Conservation (phyloP, 2,329 filamentous ascomycete species). For the Aspergillus sp. region DNA sequence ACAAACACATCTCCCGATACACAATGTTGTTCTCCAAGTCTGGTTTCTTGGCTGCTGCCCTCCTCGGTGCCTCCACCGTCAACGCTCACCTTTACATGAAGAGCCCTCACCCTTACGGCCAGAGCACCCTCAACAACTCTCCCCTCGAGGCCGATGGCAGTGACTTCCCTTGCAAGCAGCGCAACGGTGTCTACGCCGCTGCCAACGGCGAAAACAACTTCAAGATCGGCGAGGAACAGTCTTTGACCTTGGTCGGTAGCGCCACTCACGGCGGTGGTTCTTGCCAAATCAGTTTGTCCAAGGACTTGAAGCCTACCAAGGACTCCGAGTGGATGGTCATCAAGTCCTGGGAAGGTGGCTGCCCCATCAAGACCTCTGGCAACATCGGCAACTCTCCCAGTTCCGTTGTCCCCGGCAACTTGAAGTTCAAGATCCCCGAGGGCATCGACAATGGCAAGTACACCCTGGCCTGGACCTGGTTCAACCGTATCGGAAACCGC, state of each 20-base stretch:
- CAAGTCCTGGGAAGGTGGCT: constrained; percentile 80
- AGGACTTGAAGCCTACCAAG: constrained; percentile 64
- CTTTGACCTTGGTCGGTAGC: constrained; percentile 62
- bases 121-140: constrained; percentile 50
- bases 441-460: constrained; percentile 71
- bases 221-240: constrained; percentile 57
- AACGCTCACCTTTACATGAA: constrained; percentile 74
- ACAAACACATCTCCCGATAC: too few species aligned
- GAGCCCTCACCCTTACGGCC: constrained; percentile 60
- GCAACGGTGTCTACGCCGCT: constrained; percentile 36
- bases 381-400: constrained; percentile 52
- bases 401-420: constrained; percentile 48
- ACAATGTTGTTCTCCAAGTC: constrained; percentile 23
- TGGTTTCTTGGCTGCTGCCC: constrained; percentile 33
- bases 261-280: constrained; percentile 88
- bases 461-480: constrained; percentile 88
- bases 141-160: constrained; percentile 59
- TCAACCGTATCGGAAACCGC: constrained; percentile 86
- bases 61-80: constrained; percentile 52
- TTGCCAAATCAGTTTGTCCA: constrained; percentile 83
- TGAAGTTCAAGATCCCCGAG: constrained; percentile 66
- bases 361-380: constrained; percentile 59
- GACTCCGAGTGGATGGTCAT: constrained; percentile 80
- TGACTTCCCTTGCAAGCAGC: constrained; percentile 80
- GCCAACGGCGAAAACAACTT: constrained; percentile 54